A percentile compares a stretch with the other conserved stretches of the same genome.
phyloP scores from a whole-genome alignment of 2,329 filamentous ascomycete genomes.

The Exutisphaerella laricina region DNA sequence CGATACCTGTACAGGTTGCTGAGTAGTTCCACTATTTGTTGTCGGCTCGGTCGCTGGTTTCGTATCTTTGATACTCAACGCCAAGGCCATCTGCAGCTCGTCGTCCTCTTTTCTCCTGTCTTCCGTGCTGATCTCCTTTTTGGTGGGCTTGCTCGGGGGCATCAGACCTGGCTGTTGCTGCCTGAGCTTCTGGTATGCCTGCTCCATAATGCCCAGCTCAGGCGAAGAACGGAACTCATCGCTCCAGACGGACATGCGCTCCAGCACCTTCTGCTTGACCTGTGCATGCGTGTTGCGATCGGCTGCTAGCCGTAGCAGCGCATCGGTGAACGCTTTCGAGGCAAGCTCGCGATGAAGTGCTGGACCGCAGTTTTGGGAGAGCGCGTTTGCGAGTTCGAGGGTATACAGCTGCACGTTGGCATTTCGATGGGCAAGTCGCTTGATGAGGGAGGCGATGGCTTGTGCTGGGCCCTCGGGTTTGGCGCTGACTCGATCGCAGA shows the following conservation, averaged over 20 bases:
- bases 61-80: constrained; percentile 87
- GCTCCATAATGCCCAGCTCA: constrained; percentile 95
- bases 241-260: constrained; percentile 93
- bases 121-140: constrained; percentile 80
- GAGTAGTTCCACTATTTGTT: constrained; percentile 28
- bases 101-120: constrained; percentile 96
- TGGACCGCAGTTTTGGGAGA: constrained; percentile 86
- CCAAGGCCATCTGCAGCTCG: constrained; percentile 92
- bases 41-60: constrained; percentile 34
- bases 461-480: constrained; percentile 31
- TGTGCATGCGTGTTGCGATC: constrained; percentile 93
- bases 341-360: constrained; percentile 84
- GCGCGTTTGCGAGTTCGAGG: constrained; percentile 84
- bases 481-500: constrained; percentile 36
- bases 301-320: constrained; percentile 80
- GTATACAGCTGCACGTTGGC: constrained; percentile 96
- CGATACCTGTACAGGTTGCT: constrained; percentile 35
- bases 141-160: constrained; percentile 79
- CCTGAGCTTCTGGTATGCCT: constrained; percentile 86
- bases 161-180: constrained; percentile 72
- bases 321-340: constrained; percentile 89
- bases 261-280: constrained; percentile 94
- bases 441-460: constrained; percentile 83
- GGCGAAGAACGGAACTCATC: constrained; percentile 88
- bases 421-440: constrained; percentile 84